phyloP scores from a whole-genome alignment of 805 yeast species.

The Wickerhamiella musiphila region DNA sequence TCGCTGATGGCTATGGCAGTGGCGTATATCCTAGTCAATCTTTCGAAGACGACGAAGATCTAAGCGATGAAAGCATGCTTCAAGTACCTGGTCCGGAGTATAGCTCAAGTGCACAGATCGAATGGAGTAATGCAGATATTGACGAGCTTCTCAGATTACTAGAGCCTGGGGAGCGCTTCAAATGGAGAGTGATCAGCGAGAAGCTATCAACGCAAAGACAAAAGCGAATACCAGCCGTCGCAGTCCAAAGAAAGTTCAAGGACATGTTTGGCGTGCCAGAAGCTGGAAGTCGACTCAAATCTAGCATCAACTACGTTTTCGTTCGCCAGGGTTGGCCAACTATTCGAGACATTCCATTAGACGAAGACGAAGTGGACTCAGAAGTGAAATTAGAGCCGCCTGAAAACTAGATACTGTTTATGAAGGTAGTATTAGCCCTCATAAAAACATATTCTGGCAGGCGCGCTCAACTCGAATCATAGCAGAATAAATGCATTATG shows the following conservation, averaged over 20 bases:
- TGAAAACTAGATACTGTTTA: no score
- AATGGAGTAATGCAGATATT: constrained; percentile 29
- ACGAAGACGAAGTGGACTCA: no score
- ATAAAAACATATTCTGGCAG: no score
- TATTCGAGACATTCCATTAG: no score
- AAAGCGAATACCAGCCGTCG: constrained; percentile 33
- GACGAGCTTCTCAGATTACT: constrained; percentile 31
- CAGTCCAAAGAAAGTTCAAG: constrained; percentile 38
- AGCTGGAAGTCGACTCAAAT: constrained; percentile 29
- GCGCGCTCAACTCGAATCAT: no score
- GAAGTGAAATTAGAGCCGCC: no score
- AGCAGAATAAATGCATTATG: no score
- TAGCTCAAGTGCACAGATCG: constrained; percentile 4
- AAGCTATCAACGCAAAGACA: constrained; percentile 16
- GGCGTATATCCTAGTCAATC: no score
- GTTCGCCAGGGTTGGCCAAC: constrained; percentile 29
- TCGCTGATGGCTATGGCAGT: no score
- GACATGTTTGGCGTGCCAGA: constrained; percentile 38
- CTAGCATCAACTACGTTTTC: constrained; percentile 38
- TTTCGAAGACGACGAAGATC: not conserved
- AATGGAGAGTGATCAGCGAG: constrained; percentile 41
- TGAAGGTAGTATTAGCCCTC: no score
- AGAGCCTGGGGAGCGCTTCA: constrained; percentile 36
- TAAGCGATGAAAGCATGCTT: constrained; percentile 1
- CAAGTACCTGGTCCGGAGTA: constrained; percentile 10